phyloP scores from a whole-genome alignment of 2,329 filamentous ascomycete species.

The Colletotrichum tanaceti region DNA sequence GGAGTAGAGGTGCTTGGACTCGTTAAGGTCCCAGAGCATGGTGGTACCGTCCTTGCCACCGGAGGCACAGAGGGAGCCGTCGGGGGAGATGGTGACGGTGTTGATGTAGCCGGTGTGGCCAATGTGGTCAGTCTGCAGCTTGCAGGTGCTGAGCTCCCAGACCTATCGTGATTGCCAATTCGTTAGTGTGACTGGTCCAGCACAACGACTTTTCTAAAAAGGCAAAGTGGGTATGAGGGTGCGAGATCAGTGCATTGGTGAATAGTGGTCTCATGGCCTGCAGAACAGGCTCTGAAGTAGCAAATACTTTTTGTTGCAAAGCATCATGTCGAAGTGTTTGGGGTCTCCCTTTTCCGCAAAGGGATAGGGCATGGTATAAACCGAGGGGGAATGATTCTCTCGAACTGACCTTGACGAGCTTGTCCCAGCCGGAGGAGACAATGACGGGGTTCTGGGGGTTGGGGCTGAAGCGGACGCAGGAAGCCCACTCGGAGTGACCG shows the following conservation, averaged over 20 bases:
- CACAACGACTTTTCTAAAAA: slow-evolving; percentile 21
- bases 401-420: slow-evolving; percentile 96
- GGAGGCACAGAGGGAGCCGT: slow-evolving; percentile 98
- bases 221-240: background rate
- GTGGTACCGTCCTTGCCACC: slow-evolving; percentile 99
- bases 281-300: slow-evolving; percentile 97
- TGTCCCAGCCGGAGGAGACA: slow-evolving; percentile 98
- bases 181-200: slow-evolving; percentile 44
- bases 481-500: slow-evolving; percentile 99
- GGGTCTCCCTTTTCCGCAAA: too few species aligned
- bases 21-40: slow-evolving; percentile 99
- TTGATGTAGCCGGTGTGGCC: slow-evolving; percentile 99
- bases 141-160: slow-evolving; percentile 99
- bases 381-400: slow-evolving; percentile 44
- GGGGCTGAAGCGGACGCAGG: slow-evolving; percentile 98
- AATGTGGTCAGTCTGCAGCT: slow-evolving; percentile 99
- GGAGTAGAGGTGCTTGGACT: slow-evolving; percentile 99
- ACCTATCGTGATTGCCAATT: slow-evolving; percentile 69
- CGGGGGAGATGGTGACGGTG: slow-evolving; percentile 99
- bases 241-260: slow-evolving; percentile 84
- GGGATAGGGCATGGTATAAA: slow-evolving; percentile 21
- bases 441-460: slow-evolving; percentile 99
- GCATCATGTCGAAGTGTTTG: slow-evolving; percentile 79
- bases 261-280: slow-evolving; percentile 97
- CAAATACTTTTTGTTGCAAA: slow-evolving; percentile 97